Evolutionary conservation across 495 filamentous ascomycete species (phyloP).

Genomic region (Pseudoneurospora amorphoporcata): DNA sequence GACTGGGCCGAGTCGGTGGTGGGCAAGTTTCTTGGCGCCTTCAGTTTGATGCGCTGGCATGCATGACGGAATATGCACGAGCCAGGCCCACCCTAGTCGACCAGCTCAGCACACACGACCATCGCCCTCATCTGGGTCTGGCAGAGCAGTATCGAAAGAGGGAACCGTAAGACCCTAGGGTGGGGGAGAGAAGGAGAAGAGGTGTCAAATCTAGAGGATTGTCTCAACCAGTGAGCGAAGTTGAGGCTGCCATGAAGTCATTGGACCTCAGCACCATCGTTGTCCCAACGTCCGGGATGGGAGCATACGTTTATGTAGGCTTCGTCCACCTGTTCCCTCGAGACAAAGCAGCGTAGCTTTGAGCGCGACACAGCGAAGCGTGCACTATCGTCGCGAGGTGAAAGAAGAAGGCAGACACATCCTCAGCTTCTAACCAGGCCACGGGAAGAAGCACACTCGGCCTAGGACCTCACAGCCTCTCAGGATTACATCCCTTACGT

Average conservation of each 20-base stretch:
- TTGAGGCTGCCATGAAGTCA: slow-evolving; percentile 8
- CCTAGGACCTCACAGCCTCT: background rate
- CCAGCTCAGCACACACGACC: slow-evolving; percentile 26
- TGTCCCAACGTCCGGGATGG: background rate
- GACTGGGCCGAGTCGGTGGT: slow-evolving; percentile 26
- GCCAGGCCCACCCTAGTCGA: slow-evolving; percentile 35
- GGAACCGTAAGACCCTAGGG: background rate
- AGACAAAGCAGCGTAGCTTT: background rate
- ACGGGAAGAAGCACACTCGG: background rate
- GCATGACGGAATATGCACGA: slow-evolving; percentile 48
- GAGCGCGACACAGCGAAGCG: background rate
- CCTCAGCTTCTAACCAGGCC: background rate
- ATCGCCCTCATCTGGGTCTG: slow-evolving; percentile 9
- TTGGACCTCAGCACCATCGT: background rate
- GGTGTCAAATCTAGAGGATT: background rate
- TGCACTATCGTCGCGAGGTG: background rate
- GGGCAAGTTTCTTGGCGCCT: slow-evolving; percentile 33
- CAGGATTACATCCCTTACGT: slow-evolving; percentile 2
- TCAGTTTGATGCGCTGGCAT: slow-evolving; percentile 47
- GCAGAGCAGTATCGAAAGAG: slow-evolving; percentile 11
- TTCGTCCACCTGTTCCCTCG: background rate
- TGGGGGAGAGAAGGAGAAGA: slow-evolving; percentile 2
- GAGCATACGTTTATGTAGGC: background rate
- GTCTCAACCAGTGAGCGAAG: background rate
- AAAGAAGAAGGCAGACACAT: background rate